phyloP scores from a whole-genome alignment of 2,329 filamentous ascomycete genomes.

The Chaetomium sp. region DNA sequence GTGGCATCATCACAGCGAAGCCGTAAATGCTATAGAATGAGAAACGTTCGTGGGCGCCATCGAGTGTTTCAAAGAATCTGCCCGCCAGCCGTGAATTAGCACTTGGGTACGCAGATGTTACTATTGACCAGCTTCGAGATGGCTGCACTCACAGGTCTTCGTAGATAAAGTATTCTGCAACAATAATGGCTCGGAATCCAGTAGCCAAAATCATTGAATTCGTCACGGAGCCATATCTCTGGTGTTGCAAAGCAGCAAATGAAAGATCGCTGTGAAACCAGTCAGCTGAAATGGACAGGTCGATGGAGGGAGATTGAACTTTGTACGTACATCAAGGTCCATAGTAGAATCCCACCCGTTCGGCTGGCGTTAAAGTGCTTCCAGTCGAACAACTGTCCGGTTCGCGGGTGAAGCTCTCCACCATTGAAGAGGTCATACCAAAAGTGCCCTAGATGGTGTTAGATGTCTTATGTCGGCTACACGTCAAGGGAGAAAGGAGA shows the following conservation, averaged over 20 bases:
- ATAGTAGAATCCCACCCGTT: neutral
- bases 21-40: neutral
- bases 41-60: neutral
- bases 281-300: neutral
- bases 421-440: constrained; percentile 1
- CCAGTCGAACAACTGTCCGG: constrained; percentile 1
- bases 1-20: neutral
- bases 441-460: neutral
- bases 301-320: neutral
- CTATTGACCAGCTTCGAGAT: neutral
- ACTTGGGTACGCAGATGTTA: neutral
- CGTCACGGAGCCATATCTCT: neutral
- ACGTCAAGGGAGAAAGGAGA: neutral
- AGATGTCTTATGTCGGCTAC: neutral
- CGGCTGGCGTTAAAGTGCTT: constrained; percentile 2
- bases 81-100: neutral
- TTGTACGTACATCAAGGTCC: neutral
- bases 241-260: constrained; percentile 1
- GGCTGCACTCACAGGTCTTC: neutral
- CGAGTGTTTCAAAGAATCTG: neutral
- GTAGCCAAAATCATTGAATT: neutral
- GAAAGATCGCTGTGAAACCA: neutral
- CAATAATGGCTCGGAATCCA: neutral
- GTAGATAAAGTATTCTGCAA: constrained; percentile 1
- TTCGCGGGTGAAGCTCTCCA: neutral